A percentile compares a stretch with the other conserved stretches of the same genome.
These are phyloP conservation scores for Globisporangium acanthophoron DNA, from an alignment of 352 stramenopile species.

Conservation along the genomic window DNA sequence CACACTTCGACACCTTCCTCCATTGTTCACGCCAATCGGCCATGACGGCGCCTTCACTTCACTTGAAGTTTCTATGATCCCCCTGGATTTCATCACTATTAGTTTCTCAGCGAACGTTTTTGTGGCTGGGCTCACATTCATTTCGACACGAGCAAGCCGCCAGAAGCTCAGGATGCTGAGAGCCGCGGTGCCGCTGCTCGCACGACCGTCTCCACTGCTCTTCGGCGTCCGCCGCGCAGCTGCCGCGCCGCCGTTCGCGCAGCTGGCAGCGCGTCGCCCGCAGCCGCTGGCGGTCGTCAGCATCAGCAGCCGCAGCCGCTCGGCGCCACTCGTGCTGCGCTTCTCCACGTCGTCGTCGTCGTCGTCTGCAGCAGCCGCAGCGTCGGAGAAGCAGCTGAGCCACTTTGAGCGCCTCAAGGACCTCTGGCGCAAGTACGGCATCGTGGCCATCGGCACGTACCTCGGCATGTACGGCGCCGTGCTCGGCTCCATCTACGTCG, in stretches of 20 bases:
- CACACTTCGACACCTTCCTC: too few species aligned
- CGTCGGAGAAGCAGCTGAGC: conserved; percentile 33
- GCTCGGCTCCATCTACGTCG: conserved; percentile 75
- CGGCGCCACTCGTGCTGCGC: conserved; percentile 6
- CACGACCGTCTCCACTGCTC: background rate
- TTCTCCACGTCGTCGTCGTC: conserved; percentile 16
- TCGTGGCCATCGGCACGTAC: conserved; percentile 82
- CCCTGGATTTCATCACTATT: too few species aligned
- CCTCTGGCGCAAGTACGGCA: conserved; percentile 79
- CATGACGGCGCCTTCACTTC: too few species aligned
- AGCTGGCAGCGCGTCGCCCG: background rate
- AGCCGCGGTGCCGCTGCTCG: background rate
- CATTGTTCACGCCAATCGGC: too few species aligned
- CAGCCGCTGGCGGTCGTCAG: conserved; percentile 5
- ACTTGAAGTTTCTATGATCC: too few species aligned
- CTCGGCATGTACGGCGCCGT: conserved; percentile 72
- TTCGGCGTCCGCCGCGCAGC: background rate
- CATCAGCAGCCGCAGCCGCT: conserved; percentile 5
- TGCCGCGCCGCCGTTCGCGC: conserved; percentile 2
- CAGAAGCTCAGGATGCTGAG: background rate
- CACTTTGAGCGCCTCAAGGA: conserved; percentile 63
- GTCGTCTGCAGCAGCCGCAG: conserved; percentile 15
- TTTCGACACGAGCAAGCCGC: background rate
- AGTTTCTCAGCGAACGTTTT: too few species aligned
- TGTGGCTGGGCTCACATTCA: too few species aligned